A percentile compares a stretch with the other conserved stretches of the same genome.
Evolutionary conservation across 805 yeast genomes (phyloP).

Genomic region (Ogataea pilisensis): DNA sequence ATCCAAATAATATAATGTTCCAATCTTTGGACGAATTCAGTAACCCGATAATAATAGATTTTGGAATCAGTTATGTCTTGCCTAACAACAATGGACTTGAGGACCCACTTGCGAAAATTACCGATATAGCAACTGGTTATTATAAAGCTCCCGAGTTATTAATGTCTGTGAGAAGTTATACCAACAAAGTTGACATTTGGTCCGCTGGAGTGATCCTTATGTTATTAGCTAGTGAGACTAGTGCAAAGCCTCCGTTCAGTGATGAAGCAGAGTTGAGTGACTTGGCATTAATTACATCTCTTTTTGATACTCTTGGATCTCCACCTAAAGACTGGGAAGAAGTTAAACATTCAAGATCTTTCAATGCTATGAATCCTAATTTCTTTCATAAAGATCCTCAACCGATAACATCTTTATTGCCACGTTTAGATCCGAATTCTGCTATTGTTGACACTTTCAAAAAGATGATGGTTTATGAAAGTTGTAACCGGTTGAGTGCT

Average conservation of each 20-base stretch:
- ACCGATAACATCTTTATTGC: constrained; percentile 30
- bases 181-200: constrained; percentile 66
- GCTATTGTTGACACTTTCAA: constrained; percentile 30
- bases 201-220: constrained; percentile 59
- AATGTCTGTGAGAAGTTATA: constrained; percentile 54
- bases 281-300: constrained; percentile 50
- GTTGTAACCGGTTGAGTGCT: constrained; percentile 31
- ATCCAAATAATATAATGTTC: constrained; percentile 59
- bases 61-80: constrained; percentile 35
- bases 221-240: constrained; percentile 40
- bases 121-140: constrained; percentile 62
- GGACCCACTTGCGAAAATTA: constrained; percentile 36
- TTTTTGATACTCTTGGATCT: constrained; percentile 59
- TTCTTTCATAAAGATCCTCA: constrained; percentile 22
- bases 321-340: constrained; percentile 50
- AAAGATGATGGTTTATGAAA: constrained; percentile 42
- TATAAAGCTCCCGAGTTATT: constrained; percentile 75
- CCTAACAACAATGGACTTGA: constrained; percentile 70
- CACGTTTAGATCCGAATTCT: constrained; percentile 23
- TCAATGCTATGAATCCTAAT: constrained; percentile 28
- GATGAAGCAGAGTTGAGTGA: constrained; percentile 47
- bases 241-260: constrained; percentile 33
- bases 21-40: constrained; percentile 16
- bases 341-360: constrained; percentile 34
- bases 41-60: constrained; percentile 36